These are phyloP conservation scores for Arctium lappa DNA, from an alignment of 129 eudicot species.

Conservation along the genomic window DNA sequence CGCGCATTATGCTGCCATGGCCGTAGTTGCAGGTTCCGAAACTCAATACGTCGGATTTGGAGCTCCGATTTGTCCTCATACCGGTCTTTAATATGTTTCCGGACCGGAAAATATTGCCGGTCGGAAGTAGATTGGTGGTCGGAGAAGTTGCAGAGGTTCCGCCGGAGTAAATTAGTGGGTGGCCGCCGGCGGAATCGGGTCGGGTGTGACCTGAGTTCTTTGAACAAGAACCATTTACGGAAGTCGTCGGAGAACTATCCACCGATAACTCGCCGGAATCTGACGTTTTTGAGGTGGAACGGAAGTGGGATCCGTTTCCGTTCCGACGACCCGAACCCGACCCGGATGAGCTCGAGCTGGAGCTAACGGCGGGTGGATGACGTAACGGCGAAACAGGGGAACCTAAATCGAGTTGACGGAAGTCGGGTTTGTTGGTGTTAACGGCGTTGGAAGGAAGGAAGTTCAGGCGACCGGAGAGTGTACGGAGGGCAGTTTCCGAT, in stretches of 20 bases:
- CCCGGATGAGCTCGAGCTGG: constrained; percentile 85
- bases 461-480: constrained; percentile 28
- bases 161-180: constrained; percentile 17
- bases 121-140: constrained; percentile 49
- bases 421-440: constrained; percentile 64
- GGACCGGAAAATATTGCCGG: constrained; percentile 71
- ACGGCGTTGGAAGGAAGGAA: constrained; percentile 30
- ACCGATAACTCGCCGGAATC: constrained; percentile 64
- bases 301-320: constrained; percentile 5
- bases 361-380: constrained; percentile 16
- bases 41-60: constrained; percentile 62
- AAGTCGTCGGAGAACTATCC: constrained; percentile 60
- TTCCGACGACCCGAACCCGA: constrained; percentile 69
- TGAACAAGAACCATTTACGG: constrained; percentile 20
- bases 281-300: constrained; percentile 6
- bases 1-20: constrained; percentile 87
- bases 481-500: constrained; percentile 33
- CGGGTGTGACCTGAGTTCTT: constrained; percentile 45
- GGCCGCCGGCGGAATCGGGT: constrained; percentile 36
- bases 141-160: constrained; percentile 57
- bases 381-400: constrained; percentile 82
- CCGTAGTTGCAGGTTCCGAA: constrained; percentile 74
- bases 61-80: constrained; percentile 40
- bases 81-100: constrained; percentile 62
- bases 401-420: constrained; percentile 75